These are phyloP conservation scores for Alectoria sarmentosa DNA, from an alignment of 495 filamentous ascomycete species.

Conservation along the genomic window DNA sequence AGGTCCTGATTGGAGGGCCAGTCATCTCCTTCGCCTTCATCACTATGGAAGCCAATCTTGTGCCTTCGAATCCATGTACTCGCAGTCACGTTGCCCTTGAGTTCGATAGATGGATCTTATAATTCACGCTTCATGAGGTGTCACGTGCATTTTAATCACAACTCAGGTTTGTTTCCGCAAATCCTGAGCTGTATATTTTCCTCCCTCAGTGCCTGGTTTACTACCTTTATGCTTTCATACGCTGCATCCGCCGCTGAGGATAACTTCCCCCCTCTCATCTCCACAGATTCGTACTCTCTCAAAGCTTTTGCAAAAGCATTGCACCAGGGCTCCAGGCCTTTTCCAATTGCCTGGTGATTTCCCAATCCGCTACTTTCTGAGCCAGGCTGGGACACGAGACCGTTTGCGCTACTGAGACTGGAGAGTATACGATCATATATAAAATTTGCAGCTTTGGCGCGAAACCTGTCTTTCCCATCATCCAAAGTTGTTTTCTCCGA, in stretches of 20 bases:
- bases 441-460: conserved; percentile 12
- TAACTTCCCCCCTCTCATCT: neutral
- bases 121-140: neutral
- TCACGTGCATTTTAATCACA: neutral
- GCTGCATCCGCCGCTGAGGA: conserved; percentile 1
- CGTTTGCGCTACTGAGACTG: neutral
- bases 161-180: neutral
- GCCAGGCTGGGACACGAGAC: neutral
- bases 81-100: neutral
- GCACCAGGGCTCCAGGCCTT: conserved; percentile 4
- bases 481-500: conserved; percentile 25
- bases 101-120: neutral
- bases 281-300: neutral
- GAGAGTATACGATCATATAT: conserved; percentile 9
- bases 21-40: neutral
- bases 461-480: conserved; percentile 34
- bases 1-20: neutral
- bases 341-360: neutral
- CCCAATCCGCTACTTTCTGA: neutral
- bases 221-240: neutral
- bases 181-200: neutral
- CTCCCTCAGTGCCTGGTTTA: neutral
- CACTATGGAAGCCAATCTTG: neutral
- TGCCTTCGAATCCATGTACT: neutral
- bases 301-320: neutral